phyloP scores from a whole-genome alignment of 768 basidiomycete genomes.

The Suillus paluster region DNA sequence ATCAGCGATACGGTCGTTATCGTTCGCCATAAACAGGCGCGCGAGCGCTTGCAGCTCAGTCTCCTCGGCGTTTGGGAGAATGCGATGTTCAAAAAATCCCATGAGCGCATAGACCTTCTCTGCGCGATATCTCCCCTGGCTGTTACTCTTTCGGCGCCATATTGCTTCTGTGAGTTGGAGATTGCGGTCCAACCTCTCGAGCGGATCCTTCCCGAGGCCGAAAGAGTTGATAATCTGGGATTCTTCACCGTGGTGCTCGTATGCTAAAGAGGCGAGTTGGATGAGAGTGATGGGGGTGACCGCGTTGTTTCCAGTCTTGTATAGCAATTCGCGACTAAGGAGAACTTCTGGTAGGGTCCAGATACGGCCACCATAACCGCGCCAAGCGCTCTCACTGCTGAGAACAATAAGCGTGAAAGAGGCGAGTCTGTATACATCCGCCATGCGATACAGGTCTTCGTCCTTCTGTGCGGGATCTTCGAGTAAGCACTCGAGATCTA shows the following conservation, averaged over 20 bases:
- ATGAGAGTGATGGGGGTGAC: constrained; percentile 24
- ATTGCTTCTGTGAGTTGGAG: constrained; percentile 24
- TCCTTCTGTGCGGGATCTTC: constrained; percentile 7
- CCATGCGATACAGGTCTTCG: constrained; percentile 27
- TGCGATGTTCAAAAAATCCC: constrained; percentile 32
- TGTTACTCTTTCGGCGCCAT: constrained; percentile 28
- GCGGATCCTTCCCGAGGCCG: constrained; percentile 16
- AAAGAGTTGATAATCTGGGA: constrained; percentile 27
- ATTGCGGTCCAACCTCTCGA: constrained; percentile 27
- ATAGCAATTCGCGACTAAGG: constrained; percentile 21
- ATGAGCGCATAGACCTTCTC: constrained; percentile 32
- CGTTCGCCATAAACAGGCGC: constrained; percentile 28
- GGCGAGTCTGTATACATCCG: constrained; percentile 24
- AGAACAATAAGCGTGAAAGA: constrained; percentile 28
- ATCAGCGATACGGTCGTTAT: constrained; percentile 25
- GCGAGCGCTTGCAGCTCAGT: constrained; percentile 26
- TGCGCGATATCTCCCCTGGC: constrained; percentile 9
- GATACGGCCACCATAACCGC: constrained; percentile 22
- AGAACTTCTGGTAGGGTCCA: constrained; percentile 26
- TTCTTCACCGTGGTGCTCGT: constrained; percentile 16
- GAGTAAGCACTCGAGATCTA: constrained; percentile 16
- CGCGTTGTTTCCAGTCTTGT: constrained; percentile 12
- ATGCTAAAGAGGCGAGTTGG: constrained; percentile 28
- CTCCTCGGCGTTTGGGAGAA: constrained; percentile 20
- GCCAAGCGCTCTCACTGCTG: constrained; percentile 16